Base-by-base conservation (phyloP, 2,329 filamentous ascomycete genomes). In the Grosmannia huntii region DNA sequence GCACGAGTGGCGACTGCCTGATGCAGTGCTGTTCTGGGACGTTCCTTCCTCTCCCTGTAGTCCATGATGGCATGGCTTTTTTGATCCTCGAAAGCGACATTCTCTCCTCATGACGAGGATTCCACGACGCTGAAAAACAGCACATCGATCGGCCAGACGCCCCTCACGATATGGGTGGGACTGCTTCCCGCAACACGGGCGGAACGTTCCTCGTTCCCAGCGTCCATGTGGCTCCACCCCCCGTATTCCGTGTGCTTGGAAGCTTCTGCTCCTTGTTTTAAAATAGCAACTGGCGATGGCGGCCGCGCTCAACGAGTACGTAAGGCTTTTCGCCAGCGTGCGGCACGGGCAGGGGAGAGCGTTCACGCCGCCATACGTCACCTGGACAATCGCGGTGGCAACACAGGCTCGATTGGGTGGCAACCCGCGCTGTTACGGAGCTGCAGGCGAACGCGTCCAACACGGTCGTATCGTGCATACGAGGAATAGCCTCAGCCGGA, bases 161-260 rank as follows among this genome's bases (percentile, higher is more conserved):
- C n/a, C 16, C 14, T 4, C 38, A 19, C 19, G n/a, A n/a, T 2
- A 12, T 52, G 28, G 36, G 52, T 55, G 59, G 55, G 57, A 41
- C 46, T 31, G 14, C 51, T 41, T 60, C 57, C 54, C 53, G 53
- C 51, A 46, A 38, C 36, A 44, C 53, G 50, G 57, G 44, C 55
- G 59, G 57, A 59, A 57, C 51, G 55, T 54, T 52, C 57, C 57
- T 60, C 46, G 51, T 49, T 49, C 54, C 56, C 49, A 55, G 9
- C 56, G 56, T 44, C 41, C 54, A 27, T 56, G 54, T 51, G 49
- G 49, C 51, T 38, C 51, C 31, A 53, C 50, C 28, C 50, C 50
- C 50, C 23, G 28, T 25, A 28, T 52, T 52, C 38, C 38, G 19
- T 19, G 38, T 41, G 38, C 14, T 19, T 19, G 12, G 38, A 16